These are phyloP conservation scores for Coniochaeta sp. DNA, from an alignment of 2,329 filamentous ascomycete genomes.

Conservation along the genomic window DNA sequence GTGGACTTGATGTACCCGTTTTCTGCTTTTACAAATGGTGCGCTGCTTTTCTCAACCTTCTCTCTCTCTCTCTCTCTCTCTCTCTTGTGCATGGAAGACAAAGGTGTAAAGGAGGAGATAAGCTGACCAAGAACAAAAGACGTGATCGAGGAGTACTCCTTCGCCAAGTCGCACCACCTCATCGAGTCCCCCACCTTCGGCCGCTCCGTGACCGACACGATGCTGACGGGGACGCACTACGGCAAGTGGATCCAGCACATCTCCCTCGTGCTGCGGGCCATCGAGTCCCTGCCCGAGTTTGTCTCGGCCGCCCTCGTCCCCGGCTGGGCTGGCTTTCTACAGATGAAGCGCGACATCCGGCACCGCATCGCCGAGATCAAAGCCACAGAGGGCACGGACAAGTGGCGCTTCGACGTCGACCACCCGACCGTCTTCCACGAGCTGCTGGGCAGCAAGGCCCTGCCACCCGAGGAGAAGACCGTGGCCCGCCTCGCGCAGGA, in stretches of 20 bases:
- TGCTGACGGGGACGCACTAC: slow-evolving; percentile 29
- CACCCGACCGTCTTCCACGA: slow-evolving; percentile 23
- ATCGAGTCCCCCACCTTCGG: slow-evolving; percentile 21
- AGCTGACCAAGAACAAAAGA: slow-evolving; percentile 14
- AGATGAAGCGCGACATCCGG: slow-evolving; percentile 28
- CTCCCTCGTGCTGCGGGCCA: slow-evolving; percentile 24
- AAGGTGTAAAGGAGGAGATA: no score
- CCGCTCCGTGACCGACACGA: slow-evolving; percentile 24
- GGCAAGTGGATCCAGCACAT: slow-evolving; percentile 28
- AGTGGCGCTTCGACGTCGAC: slow-evolving; percentile 22
- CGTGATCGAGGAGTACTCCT: slow-evolving; percentile 28
- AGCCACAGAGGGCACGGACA: slow-evolving; percentile 22
- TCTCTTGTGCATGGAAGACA: no score
- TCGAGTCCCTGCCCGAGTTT: slow-evolving; percentile 26
- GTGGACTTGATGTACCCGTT: slow-evolving; percentile 8
- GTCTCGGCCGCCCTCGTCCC: slow-evolving; percentile 19
- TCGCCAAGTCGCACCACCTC: slow-evolving; percentile 18
- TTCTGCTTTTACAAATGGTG: slow-evolving; percentile 7
- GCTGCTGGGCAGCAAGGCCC: slow-evolving; percentile 15
- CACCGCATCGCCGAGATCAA: slow-evolving; percentile 27
- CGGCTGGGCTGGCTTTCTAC: slow-evolving; percentile 29
- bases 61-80: no score
- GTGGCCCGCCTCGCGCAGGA: slow-evolving; percentile 20
- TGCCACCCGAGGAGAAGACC: slow-evolving; percentile 21
- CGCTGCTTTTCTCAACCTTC: background rate